A percentile compares a stretch with the other conserved stretches of the same genome.
phyloP scores from a whole-genome alignment of 169 alveolate genomes.

The Babesia gibsoni region DNA sequence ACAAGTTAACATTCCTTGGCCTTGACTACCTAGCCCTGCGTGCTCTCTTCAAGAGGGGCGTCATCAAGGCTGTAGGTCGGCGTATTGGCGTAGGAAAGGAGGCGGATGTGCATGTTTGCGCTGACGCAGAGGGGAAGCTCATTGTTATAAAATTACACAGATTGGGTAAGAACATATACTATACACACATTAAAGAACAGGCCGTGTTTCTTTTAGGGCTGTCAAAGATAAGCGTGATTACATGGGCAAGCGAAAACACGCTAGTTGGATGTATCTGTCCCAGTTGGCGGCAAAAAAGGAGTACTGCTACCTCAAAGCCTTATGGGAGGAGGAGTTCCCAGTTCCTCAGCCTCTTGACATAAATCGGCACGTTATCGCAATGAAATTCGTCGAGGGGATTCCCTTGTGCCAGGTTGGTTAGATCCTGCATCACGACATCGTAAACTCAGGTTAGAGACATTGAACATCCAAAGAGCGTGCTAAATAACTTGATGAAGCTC shows the following conservation, averaged over 20 bases:
- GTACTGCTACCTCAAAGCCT: slow-evolving; percentile 93
- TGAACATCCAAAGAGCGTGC: slow-evolving; percentile 37
- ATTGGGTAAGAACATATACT: slow-evolving; percentile 36
- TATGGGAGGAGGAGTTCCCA: slow-evolving; percentile 91
- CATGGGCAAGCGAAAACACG: slow-evolving; percentile 91
- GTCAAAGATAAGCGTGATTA: slow-evolving; percentile 98
- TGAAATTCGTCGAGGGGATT: slow-evolving; percentile 92
- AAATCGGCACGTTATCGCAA: slow-evolving; percentile 97
- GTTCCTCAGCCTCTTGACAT: slow-evolving; percentile 96
- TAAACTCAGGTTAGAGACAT: slow-evolving; percentile 53
- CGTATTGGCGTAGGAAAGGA: slow-evolving; percentile 99
- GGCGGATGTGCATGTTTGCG: slow-evolving; percentile 95
- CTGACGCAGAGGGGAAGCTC: slow-evolving; percentile 86
- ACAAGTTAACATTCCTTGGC: slow-evolving; percentile 95
- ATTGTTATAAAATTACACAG: slow-evolving; percentile 74
- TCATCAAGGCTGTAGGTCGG: slow-evolving; percentile 86
- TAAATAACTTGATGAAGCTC: slow-evolving; percentile 76
- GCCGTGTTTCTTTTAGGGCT: slow-evolving; percentile 96
- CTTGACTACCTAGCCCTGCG: slow-evolving; percentile 97
- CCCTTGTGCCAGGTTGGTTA: slow-evolving; percentile 89
- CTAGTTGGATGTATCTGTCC: slow-evolving; percentile 97
- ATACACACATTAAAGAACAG: slow-evolving; percentile 16
- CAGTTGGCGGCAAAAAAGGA: slow-evolving; percentile 98
- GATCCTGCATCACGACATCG: slow-evolving; percentile 2
- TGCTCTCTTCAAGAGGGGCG: slow-evolving; percentile 91